Evolutionary conservation across 352 stramenopile species (phyloP).

Genomic region (Hyaloperonospora arabidopsidis): DNA sequence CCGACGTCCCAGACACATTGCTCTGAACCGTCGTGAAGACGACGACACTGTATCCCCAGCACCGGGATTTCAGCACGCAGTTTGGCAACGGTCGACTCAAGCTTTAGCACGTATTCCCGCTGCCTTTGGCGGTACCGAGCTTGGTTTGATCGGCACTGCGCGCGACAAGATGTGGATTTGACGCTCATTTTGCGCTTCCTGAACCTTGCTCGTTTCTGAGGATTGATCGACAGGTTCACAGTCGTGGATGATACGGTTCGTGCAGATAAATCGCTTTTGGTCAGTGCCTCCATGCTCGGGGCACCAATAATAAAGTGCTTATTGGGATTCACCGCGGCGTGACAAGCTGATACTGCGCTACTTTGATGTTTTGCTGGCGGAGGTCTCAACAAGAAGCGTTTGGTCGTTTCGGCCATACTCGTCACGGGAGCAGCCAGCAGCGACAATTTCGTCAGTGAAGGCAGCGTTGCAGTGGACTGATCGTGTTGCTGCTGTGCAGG

Average conservation of each 20-base stretch:
- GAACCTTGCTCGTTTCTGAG: background rate
- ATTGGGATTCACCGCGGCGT: conserved; percentile 2
- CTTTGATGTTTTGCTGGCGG: conserved; percentile 8
- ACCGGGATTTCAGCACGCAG: conserved; percentile 35
- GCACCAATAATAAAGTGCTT: background rate
- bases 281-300: background rate
- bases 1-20: conserved; percentile 28
- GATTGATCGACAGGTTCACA: conserved; percentile 15
- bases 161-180: conserved; percentile 40
- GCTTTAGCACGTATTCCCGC: conserved; percentile 23
- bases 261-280: conserved; percentile 11
- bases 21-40: conserved; percentile 22
- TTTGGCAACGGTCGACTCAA: conserved; percentile 27
- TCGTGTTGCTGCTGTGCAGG: conserved; percentile 5
- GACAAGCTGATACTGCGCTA: background rate
- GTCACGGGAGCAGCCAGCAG: conserved; percentile 6
- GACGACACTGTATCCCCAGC: conserved; percentile 23
- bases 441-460: conserved; percentile 17
- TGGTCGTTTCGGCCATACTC: conserved; percentile 7
- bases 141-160: conserved; percentile 54
- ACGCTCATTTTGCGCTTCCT: conserved; percentile 28
- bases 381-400: conserved; percentile 5
- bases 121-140: conserved; percentile 51
- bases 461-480: conserved; percentile 8
- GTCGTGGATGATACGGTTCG: conserved; percentile 12